These are phyloP conservation scores for Calycina marina DNA, from an alignment of 2,329 filamentous ascomycete genomes.

Conservation along the genomic window DNA sequence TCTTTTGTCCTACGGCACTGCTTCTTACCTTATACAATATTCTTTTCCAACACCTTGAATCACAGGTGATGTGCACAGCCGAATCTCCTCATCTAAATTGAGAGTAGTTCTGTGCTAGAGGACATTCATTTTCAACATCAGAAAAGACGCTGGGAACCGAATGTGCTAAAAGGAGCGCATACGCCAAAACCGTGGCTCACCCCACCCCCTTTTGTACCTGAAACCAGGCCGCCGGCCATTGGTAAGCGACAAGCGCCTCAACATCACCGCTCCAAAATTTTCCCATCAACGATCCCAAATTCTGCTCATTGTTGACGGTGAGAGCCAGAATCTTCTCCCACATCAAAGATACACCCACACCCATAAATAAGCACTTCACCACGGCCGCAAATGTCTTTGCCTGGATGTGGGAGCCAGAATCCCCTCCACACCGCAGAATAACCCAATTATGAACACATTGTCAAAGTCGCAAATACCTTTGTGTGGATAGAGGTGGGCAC, in stretches of 20 bases:
- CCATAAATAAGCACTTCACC: constrained; percentile 1
- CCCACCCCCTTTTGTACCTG: too few relatives aligned
- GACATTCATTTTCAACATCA: constrained; percentile 5
- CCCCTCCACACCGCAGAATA: too few relatives aligned
- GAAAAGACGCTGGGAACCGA: constrained; percentile 1
- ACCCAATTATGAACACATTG: too few relatives aligned
- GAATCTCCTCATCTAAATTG: too few relatives aligned
- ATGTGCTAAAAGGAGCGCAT: constrained; percentile 1
- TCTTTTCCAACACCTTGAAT: not conserved
- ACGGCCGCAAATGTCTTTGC: constrained; percentile 1
- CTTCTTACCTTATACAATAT: constrained; percentile 6
- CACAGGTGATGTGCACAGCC: not conserved
- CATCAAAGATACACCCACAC: constrained; percentile 1
- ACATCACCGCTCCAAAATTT: not conserved
- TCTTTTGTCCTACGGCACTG: constrained; percentile 2
- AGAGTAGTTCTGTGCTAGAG: too few relatives aligned
- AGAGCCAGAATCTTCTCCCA: constrained; percentile 4
- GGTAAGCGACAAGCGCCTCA: constrained; percentile 3
- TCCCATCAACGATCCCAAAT: not conserved
- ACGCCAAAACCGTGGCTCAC: too few relatives aligned
- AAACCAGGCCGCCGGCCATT: constrained; percentile 2
- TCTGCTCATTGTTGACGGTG: constrained; percentile 1
- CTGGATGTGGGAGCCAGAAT: too few relatives aligned
- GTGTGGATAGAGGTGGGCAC: too few relatives aligned
- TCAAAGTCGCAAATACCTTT: too few relatives aligned